Percentiles rank a stretch among this genome's conserved stretches.
Conservation (phyloP, 75 land plant species). For the Selaginella tamariscina region DNA sequence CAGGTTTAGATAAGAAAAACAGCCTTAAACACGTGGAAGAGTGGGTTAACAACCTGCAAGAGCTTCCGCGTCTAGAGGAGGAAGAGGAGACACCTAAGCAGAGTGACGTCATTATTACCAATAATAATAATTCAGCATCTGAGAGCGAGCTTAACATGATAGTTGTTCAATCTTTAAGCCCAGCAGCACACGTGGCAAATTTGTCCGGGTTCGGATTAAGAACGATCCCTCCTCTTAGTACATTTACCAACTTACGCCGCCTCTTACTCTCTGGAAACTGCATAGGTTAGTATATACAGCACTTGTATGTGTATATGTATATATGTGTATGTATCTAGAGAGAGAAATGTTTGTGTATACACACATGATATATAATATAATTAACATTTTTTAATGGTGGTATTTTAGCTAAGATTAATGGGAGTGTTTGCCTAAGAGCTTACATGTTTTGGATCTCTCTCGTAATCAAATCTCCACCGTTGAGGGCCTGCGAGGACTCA, state of each 20-base stretch:
- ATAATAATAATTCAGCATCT: not conserved
- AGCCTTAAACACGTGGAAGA: not conserved
- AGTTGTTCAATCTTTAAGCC: conserved; percentile 7
- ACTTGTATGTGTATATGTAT: not conserved
- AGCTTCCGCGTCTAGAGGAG: not conserved
- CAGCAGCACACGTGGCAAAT: not conserved
- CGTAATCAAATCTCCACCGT: not conserved
- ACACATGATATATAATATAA: not conserved
- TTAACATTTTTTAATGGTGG: not conserved
- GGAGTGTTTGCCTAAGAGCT: not conserved
- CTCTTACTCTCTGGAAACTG: conserved; percentile 1
- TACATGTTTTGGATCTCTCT: conserved; percentile 8
- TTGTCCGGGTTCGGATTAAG: not conserved
- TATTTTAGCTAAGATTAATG: not conserved
- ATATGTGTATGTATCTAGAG: not conserved
- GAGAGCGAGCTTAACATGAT: not conserved
- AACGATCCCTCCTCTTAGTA: not conserved
- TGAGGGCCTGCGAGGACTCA: not conserved
- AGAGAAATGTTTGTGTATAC: not conserved
- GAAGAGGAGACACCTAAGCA: not conserved
- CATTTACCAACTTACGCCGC: not conserved
- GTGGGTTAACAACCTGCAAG: not conserved
- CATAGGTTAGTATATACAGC: not conserved
- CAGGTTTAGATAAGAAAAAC: too few relatives aligned
- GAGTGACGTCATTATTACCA: not conserved